Evolutionary conservation across 805 yeast genomes (phyloP).

Genomic region (Ogataea methylovora): DNA sequence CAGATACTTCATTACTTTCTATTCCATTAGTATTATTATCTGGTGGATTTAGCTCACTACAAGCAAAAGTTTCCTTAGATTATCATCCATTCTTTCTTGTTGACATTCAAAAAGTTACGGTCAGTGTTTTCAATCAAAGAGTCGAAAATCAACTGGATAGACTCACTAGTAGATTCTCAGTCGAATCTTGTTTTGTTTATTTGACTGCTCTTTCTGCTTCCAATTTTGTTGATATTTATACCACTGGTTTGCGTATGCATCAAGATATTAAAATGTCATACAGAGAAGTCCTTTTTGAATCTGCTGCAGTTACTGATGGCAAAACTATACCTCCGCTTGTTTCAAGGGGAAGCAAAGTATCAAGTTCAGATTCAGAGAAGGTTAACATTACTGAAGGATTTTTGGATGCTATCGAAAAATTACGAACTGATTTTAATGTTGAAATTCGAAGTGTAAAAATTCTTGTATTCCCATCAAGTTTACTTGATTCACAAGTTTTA

Average conservation of each 20-base stretch:
- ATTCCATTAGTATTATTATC: constrained; percentile 65
- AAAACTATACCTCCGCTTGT: background rate
- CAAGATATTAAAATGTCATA: constrained; percentile 70
- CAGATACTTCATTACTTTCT: constrained; percentile 30
- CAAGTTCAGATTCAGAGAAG: background rate
- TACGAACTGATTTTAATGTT: constrained; percentile 66
- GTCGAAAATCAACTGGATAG: constrained; percentile 52
- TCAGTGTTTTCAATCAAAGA: constrained; percentile 64
- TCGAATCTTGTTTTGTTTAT: constrained; percentile 50
- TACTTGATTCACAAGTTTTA: constrained; percentile 71
- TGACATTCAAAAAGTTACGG: constrained; percentile 35
- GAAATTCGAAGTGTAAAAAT: constrained; percentile 46
- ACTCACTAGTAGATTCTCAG: constrained; percentile 41
- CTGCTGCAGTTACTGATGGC: constrained; percentile 21
- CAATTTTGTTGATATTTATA: constrained; percentile 68
- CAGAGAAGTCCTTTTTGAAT: constrained; percentile 64
- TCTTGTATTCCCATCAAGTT: constrained; percentile 76
- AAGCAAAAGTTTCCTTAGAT: constrained; percentile 66
- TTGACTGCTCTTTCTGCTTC: constrained; percentile 84
- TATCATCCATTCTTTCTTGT: constrained; percentile 77
- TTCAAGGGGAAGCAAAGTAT: background rate
- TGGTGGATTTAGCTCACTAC: constrained; percentile 46
- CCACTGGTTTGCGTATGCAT: constrained; percentile 60
- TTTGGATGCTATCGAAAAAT: constrained; percentile 25
- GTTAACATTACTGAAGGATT: constrained; percentile 11